Base-by-base conservation (phyloP, 805 yeast species). In the Sporopachydermia lactativora region DNA sequence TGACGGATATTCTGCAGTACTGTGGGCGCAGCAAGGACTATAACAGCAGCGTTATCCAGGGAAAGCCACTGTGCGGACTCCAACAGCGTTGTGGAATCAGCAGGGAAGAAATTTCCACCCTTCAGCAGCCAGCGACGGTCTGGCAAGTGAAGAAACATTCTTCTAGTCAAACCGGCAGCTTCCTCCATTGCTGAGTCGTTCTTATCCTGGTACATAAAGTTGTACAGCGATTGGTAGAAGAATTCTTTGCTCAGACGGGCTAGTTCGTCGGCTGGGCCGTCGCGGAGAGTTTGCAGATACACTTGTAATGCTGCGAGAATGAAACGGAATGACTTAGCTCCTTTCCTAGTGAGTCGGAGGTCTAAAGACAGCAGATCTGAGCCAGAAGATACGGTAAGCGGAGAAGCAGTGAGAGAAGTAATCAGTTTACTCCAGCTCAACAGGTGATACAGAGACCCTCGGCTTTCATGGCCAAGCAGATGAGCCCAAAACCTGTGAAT, bases 201-300 rank as follows among this genome's bases (percentile, higher is more conserved):
- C 31, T 24, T 24, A n/a, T 24, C 31, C n/a, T 24, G 31, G n/a
- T 24, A 24, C 31, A 24, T 24, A 24, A 24, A 24, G n/a, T 24
- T 24, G 31, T n/a, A 24, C n/a, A 24, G n/a, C 31, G n/a, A 8
- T 24, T 24, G 31, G 8, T 24, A n/a, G n/a, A 8, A n/a, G n/a
- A 24, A 24, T n/a, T 24, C 31, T n/a, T 24, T 24, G 8, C 13
- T n/a, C 8, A 24, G 31, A 8, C 13, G 8, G 31, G 8, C 8
- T 8, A 24, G n/a, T n/a, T 24, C 31, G 13, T 24, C n/a, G 8
- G 31, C 13, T 8, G 31, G 8, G 8, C 8, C 13, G n/a, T 8
- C n/a, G 8, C n/a, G 8, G n/a, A 24, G 31, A 8, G n/a, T 24
- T 8, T n/a, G 8, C 31, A 24, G 31, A 24, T 24, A 24, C 8